These are phyloP conservation scores for Umbilicus rupestris DNA, from an alignment of 164 flowering plant species.

Conservation along the genomic window DNA sequence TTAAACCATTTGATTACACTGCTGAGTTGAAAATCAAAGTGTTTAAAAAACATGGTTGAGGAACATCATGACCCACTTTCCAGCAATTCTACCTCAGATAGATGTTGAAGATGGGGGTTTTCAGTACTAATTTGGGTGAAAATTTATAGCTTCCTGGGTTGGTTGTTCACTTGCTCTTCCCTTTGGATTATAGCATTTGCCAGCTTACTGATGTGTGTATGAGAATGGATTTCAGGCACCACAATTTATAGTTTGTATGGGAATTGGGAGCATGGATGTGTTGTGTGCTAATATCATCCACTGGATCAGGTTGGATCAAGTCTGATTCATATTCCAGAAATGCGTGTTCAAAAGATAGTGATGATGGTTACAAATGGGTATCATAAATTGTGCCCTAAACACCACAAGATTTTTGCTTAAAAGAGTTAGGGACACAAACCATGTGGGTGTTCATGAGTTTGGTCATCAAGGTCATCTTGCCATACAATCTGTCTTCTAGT, in stretches of 20 bases:
- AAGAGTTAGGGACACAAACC: background rate
- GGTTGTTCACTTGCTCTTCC: too few relatives aligned
- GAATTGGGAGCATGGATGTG: background rate
- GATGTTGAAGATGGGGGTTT: background rate
- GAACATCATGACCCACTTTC: background rate
- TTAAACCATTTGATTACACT: background rate
- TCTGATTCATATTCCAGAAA: background rate
- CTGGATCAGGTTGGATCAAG: background rate
- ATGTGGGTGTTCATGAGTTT: slow-evolving; percentile 1
- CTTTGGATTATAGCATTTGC: background rate
- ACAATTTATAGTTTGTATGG: too few relatives aligned
- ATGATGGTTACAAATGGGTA: background rate
- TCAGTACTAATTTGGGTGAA: background rate
- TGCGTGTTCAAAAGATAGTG: background rate
- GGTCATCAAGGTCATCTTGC: background rate
- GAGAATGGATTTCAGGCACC: background rate
- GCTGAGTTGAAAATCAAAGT: background rate
- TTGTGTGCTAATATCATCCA: background rate
- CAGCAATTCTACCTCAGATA: background rate
- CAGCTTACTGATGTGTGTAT: background rate
- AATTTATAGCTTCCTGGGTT: too few relatives aligned
- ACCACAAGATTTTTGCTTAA: slow-evolving; percentile 1
- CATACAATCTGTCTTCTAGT: background rate
- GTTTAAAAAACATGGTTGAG: background rate
- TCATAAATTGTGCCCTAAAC: background rate